Base-by-base conservation (phyloP, 2,329 filamentous ascomycete genomes). In the Chalara sp. region DNA sequence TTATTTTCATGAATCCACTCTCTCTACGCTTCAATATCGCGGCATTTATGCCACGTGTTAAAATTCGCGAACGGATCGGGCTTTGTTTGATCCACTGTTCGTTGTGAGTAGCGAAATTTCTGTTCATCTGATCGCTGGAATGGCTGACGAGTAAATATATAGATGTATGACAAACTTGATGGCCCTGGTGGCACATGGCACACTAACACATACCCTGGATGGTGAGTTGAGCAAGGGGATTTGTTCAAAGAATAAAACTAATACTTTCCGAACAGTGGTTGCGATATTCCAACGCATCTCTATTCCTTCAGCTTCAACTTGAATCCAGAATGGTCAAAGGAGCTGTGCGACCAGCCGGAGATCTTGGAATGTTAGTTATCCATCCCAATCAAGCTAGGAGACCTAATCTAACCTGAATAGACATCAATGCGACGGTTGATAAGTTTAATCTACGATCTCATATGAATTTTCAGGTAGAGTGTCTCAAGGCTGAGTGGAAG, bases 241-340 rank as follows among this genome's bases (percentile, higher is more conserved):
- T 43, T 43, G 40, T 28, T 11, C 11, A 40, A 8, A 44, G 12
- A 29, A 30, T 46, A 35, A 37, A 39, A 29, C 10, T 32, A 21
- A 44, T 6, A 43, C 35, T 28, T 41, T 50, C 29, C 21, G 3
- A 6, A 7, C 37, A 45, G 61, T 45, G 59, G 61, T 37, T 61
- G 56, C 41, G 60, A 68, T 57, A 56, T 70, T n/a, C 58, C 62
- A 10, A 65, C 64, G 1, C 68, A 71, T 56, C 62, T 72, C 2
- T 73, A 72, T 49, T 71, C 70, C 0, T 72, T 70, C 60, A 69
- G 66, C 37, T 72, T 71, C 57, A 68, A 66, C 13, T 57, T 65
- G 8, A 72, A 72, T 31, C 68, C 68, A 0, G 53, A 70, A 44
- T 72, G 69, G 68, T 64, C 64, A 8, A 62, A 65, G 47, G 59